Percentiles rank a stretch among this genome's conserved stretches.
Evolutionary conservation across 805 yeast species (phyloP).

Genomic region (Brettanomyces sp.): DNA sequence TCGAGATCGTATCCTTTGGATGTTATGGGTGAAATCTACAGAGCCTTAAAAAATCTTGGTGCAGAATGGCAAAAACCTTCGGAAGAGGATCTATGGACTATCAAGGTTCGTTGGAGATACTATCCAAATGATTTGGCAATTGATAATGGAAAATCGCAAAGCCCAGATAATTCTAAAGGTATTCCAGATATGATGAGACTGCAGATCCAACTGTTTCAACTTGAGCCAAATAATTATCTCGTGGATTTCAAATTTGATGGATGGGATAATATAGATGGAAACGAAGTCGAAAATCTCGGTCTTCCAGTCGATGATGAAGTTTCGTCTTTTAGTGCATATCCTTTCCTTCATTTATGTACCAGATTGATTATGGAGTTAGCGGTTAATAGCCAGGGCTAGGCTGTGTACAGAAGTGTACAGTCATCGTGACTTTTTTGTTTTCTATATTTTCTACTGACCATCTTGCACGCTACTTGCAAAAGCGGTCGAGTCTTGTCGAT

Average conservation of each 20-base stretch:
- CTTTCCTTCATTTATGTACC: constrained; percentile 88
- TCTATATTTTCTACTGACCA: no score
- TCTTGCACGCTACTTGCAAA: no score
- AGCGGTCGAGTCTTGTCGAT: no score
- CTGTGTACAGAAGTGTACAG: no score
- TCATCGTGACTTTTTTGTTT: no score
- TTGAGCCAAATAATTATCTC: constrained; percentile 90
- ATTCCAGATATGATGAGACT: constrained; percentile 84
- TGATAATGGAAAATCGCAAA: neutral
- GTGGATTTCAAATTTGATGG: constrained; percentile 98
- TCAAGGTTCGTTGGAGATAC: constrained; percentile 89
- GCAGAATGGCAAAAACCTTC: constrained; percentile 97
- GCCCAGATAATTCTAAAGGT: constrained; percentile 9
- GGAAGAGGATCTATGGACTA: constrained; percentile 94
- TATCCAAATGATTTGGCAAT: constrained; percentile 23
- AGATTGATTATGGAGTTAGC: constrained; percentile 93
- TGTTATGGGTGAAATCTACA: constrained; percentile 96
- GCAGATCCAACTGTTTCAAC: constrained; percentile 92
- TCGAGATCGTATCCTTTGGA: constrained; percentile 94
- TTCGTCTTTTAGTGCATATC: constrained; percentile 90
- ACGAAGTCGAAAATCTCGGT: constrained; percentile 4
- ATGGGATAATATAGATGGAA: constrained; percentile 44
- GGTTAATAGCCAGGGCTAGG: constrained; percentile 64
- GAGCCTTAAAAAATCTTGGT: constrained; percentile 86
- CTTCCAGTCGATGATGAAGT: constrained; percentile 53